Evolutionary conservation across 108 stramenopile species (phyloP).

Genomic region (Nitzschia sp.): DNA sequence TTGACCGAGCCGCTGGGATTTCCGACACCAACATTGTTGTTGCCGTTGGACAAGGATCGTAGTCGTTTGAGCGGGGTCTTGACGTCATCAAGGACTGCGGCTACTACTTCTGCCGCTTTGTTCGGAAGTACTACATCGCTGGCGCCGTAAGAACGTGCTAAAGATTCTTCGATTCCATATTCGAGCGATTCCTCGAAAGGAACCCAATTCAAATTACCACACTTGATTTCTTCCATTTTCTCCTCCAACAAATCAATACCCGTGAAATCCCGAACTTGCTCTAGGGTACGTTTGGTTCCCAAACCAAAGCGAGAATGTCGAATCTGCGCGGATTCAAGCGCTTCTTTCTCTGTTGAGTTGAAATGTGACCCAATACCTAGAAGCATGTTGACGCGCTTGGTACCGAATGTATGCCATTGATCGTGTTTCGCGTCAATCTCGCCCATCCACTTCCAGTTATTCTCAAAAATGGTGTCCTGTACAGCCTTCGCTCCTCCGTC

Average conservation of each 20-base stretch:
- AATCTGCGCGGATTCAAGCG: slow-evolving; percentile 28
- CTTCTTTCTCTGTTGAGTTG: slow-evolving; percentile 13
- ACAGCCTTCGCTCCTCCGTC: not conserved
- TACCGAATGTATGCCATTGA: slow-evolving; percentile 14
- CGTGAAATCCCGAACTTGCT: slow-evolving; percentile 73
- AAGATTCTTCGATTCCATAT: slow-evolving; percentile 10
- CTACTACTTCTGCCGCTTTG: not conserved
- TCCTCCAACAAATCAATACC: slow-evolving; percentile 59
- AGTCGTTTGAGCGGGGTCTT: not conserved
- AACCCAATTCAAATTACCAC: slow-evolving; percentile 83
- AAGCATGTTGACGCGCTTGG: slow-evolving; percentile 60
- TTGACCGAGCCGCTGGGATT: not conserved
- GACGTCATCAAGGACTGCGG: not conserved
- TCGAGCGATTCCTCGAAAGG: slow-evolving; percentile 49
- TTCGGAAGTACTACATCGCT: not conserved
- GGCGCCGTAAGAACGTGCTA: not conserved
- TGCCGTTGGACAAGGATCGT: not conserved
- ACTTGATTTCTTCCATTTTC: slow-evolving; percentile 56
- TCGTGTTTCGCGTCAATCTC: slow-evolving; percentile 2
- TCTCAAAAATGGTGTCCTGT: not conserved
- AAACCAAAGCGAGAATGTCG: slow-evolving; percentile 60
- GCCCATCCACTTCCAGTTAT: slow-evolving; percentile 19
- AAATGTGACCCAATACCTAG: slow-evolving; percentile 46
- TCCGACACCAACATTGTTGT: not conserved
- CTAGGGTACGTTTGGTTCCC: slow-evolving; percentile 65